Evolutionary conservation across 2,329 filamentous ascomycete species (phyloP), one percentile per base, ranked within the genome.

Genomic region (Cladorrhinum sp.): DNA sequence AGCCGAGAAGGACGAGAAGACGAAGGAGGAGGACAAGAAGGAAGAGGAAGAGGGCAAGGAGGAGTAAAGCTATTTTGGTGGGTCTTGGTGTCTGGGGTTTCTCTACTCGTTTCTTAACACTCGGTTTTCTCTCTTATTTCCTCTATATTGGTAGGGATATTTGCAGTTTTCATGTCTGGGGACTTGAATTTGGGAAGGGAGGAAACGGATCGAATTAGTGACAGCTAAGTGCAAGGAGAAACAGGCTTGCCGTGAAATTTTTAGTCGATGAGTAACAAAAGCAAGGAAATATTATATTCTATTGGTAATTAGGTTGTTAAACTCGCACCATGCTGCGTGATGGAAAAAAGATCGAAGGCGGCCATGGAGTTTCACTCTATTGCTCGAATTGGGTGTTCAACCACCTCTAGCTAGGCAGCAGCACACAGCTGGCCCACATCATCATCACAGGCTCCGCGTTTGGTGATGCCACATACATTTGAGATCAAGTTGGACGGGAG

Each of bases 11-110:
- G 57, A 64, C 28, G 62, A 52, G 30, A 66, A 64, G 42, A 73
- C 71, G 36, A 73, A 74, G 65, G 71, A 73, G 60, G 66, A 62
- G 50, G 68, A 68, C 42, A 70, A 69, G 18, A 66, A 67, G 18
- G 69, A 18, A n/a, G 59, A 70, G 24, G 68, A 66, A 52, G 70
- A 74, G 65, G 73, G 72, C 21, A 67, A 67, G 49, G 69, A 73
- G 62, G 67, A 65, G 55, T 74, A 73, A 5, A 72, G 76, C 12
- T 36, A 2, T 16, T 36, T 10, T 36, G 4, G 8, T 16, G 9
- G 8, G 8, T 16, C 14, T 36, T 36, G 5, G 26, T 30, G 4
- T 10, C 26, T 5, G 26, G 26, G 4, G 10, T 36, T 36, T 36
- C 33, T 36, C 12, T 36, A 16, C 14, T 9, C 4, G 33, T 16